Evolutionary conservation across 1,284 basidiomycete genomes (phyloP), one percentile per base, ranked within the genome.

Genomic region (Tilletia indica): DNA sequence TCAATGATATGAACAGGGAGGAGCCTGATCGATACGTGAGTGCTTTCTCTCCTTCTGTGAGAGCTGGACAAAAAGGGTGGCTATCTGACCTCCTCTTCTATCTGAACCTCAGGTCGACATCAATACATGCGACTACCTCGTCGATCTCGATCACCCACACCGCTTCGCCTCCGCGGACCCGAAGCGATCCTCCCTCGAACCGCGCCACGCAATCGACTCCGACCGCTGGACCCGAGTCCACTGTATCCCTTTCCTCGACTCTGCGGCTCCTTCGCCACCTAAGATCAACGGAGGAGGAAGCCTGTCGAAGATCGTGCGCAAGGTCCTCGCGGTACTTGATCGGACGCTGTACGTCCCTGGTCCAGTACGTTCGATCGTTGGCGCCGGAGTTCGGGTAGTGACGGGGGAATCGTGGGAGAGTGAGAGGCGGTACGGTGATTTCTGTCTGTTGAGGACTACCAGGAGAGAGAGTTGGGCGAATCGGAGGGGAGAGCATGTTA

Each of bases 1-100:
- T 96, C 85, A 99, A 99, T 85, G 94, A 97, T 79, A 85, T 92
- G 70, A 99, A 99, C 85, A 86, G 87, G 77, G 92, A 94, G 80
- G 92, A 92, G 78, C 80, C 85, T 0, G 90, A 90, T 68, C 90
- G 91, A 73, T 96, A 94, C 85, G 96, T 96, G 82, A 84, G 91
- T 88, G n/a, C 21, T 58, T 58, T 58, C 56, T 14, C 8, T 58
- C 56, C 12, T 42, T 6, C 34, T 11, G 14, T 56, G 9, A 19
- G 12, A 4, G 31, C 9, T 11, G 68, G 68, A 1, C 14, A 39
- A 19, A 54, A 21, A 4, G 11, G 21, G 25, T 19, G 66, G 8
- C 4, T 58, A 34, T 36, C 49, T 36, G 19, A 56, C 25, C 34
- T 19, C 16, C 31, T 14, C 21, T 4, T 5, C 58, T 69, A n/a